These are phyloP conservation scores for Lactarius sp. DNA, from an alignment of 768 basidiomycete genomes.

Conservation along the genomic window DNA sequence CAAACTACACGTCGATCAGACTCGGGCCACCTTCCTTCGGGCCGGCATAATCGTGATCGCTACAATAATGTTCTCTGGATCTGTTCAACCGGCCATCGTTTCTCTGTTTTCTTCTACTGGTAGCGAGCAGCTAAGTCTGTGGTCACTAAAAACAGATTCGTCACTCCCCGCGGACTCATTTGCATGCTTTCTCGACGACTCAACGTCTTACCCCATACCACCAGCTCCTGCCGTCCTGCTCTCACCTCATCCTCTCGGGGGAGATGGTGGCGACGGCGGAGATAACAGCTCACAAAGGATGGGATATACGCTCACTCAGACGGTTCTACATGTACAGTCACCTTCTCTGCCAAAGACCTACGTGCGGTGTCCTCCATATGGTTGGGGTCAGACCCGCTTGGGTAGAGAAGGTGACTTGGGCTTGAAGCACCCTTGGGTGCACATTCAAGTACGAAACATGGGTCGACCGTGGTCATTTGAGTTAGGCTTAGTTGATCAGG, in stretches of 20 bases:
- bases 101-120: slow-evolving; percentile 74
- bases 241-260: slow-evolving; percentile 34
- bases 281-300: slow-evolving; percentile 33
- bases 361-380: slow-evolving; percentile 53
- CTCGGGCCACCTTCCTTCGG: too few species aligned
- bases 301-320: slow-evolving; percentile 47
- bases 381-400: slow-evolving; percentile 5
- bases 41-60: too few species aligned
- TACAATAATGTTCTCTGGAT: slow-evolving; percentile 47
- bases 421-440: slow-evolving; percentile 67
- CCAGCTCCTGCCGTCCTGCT: slow-evolving; percentile 44
- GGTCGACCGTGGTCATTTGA: slow-evolving; percentile 71
- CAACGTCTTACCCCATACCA: slow-evolving; percentile 45
- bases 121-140: slow-evolving; percentile 56
- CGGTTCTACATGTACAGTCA: slow-evolving; percentile 75
- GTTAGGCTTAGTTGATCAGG: slow-evolving; percentile 64
- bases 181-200: slow-evolving; percentile 58
- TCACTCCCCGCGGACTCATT: slow-evolving; percentile 57
- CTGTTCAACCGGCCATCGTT: slow-evolving; percentile 57
- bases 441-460: slow-evolving; percentile 67
- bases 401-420: slow-evolving; percentile 39
- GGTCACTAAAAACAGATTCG: slow-evolving; percentile 44
- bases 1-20: too few species aligned
- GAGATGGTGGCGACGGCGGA: slow-evolving; percentile 21
- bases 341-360: slow-evolving; percentile 65